Conservation (phyloP, 2,329 filamentous ascomycete species). For the Fusarium sp. region DNA sequence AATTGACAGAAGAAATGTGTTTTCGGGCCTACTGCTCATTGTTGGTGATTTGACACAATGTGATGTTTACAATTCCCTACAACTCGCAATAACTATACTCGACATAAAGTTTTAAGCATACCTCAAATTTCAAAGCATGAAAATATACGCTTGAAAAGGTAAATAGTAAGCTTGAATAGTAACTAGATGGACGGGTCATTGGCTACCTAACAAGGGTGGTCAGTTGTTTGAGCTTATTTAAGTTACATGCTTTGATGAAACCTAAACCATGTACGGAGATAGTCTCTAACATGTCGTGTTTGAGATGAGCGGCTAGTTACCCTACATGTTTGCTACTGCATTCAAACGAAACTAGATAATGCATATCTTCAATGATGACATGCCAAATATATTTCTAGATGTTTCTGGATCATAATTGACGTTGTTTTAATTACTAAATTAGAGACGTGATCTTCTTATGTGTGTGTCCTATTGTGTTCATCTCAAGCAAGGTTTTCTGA, state of each 20-base stretch:
- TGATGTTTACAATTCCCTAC: neutral
- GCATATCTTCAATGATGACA: neutral
- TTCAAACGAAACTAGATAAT: neutral
- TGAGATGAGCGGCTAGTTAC: slow-evolving; percentile 16
- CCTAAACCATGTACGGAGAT: neutral
- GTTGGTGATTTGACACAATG: neutral
- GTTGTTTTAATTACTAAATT: too few relatives aligned
- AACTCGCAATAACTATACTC: neutral
- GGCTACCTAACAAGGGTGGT: slow-evolving; percentile 5
- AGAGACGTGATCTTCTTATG: too few relatives aligned
- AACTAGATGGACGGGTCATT: neutral
- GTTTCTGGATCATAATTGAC: neutral
- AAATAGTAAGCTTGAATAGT: slow-evolving; percentile 19
- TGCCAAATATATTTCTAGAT: neutral
- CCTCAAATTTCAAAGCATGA: neutral
- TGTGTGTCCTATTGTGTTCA: too few relatives aligned
- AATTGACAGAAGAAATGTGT: neutral
- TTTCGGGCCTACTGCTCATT: neutral
- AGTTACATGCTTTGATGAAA: neutral
- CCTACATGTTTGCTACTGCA: slow-evolving; percentile 4
- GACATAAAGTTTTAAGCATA: slow-evolving; percentile 24
- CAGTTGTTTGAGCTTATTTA: slow-evolving; percentile 22
- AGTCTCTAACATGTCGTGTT: slow-evolving; percentile 24
- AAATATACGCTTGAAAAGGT: neutral
- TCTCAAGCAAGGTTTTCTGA: too few relatives aligned